These are phyloP conservation scores for Casuarina equisetifolia DNA, from an alignment of 306 rosid species.

Conservation along the genomic window DNA sequence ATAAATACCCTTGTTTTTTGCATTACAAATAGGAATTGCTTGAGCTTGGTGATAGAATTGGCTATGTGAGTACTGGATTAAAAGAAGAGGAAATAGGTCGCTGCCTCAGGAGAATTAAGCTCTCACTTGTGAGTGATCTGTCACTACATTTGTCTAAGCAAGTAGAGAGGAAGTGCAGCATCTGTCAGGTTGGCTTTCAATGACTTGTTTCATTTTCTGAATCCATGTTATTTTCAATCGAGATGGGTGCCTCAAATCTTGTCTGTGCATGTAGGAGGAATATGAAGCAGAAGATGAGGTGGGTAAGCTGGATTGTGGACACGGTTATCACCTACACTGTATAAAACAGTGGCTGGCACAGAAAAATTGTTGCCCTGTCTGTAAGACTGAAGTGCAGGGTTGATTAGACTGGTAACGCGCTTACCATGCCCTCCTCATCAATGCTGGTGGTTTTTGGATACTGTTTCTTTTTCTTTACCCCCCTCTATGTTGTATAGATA, in stretches of 20 bases:
- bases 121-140: slow-evolving; percentile 39
- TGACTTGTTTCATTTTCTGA: background rate
- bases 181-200: slow-evolving; percentile 76
- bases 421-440: background rate
- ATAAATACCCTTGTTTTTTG: slow-evolving; percentile 8
- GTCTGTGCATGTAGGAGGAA: slow-evolving; percentile 65
- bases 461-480: slow-evolving; percentile 22
- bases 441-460: slow-evolving; percentile 14
- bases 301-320: slow-evolving; percentile 85
- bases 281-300: slow-evolving; percentile 79
- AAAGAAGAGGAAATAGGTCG: slow-evolving; percentile 73
- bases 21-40: slow-evolving; percentile 65
- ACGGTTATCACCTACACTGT: slow-evolving; percentile 72
- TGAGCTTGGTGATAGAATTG: slow-evolving; percentile 87
- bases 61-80: slow-evolving; percentile 83
- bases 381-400: slow-evolving; percentile 67
- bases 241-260: slow-evolving; percentile 3
- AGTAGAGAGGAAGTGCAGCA: slow-evolving; percentile 70
- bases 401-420: slow-evolving; percentile 34
- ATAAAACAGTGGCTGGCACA: slow-evolving; percentile 88
- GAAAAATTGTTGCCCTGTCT: slow-evolving; percentile 87
- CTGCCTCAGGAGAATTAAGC: slow-evolving; percentile 55
- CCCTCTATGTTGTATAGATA: slow-evolving; percentile 60
- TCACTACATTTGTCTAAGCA: slow-evolving; percentile 43
- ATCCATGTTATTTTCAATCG: background rate